Evolutionary conservation across 108 stramenopile species (phyloP), one percentile per base, ranked within the genome.

Genomic region (Pelagomonas calceolata): DNA sequence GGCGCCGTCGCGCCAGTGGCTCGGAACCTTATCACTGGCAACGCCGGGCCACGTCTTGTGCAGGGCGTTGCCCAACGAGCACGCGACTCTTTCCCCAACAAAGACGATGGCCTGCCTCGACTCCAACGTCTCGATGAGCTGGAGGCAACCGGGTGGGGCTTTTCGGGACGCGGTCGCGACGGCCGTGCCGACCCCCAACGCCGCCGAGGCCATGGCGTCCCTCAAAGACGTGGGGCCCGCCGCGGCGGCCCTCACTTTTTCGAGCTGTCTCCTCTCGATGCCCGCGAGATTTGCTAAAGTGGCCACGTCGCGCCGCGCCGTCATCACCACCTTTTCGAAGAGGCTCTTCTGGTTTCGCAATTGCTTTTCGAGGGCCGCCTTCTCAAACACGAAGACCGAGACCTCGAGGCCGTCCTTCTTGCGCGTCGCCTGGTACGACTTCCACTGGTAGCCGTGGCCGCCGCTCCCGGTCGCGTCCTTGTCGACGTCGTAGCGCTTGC

Each of bases 61-160:
- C 4, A 76, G 18, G 34, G 74, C 75, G 69, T 76, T 69, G 39
- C 74, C 75, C 4, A 76, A 68, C 9, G 75, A 76, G 67, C 75
- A 76, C 14, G 69, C 34, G 44, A 76, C 70, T 7, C 75, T 73
- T 63, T 76, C 75, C 3, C 73, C 74, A 33, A 76, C 75, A 44
- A 76, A 76, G 30, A 74, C 74, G 33, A 75, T 34, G 0, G 44
- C 68, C 18, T 35, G 35, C 31, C 74, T 69, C 0, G 44, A 65
- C 33, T 76, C 75, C 69, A 76, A 69, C 30, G 69, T 43, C 74
- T 76, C 75, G 73, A 76, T 35, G 75, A 70, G 74, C 12, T 74
- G 66, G 31, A 76, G 69, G 34, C 74, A 67, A 44, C 75, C 51
- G 21, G 1, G 14, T 26, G 51, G 51, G 3, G 51, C 51, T 1